Evolutionary conservation across 805 yeast genomes (phyloP).

Genomic region (Monosporozyma siamensis): DNA sequence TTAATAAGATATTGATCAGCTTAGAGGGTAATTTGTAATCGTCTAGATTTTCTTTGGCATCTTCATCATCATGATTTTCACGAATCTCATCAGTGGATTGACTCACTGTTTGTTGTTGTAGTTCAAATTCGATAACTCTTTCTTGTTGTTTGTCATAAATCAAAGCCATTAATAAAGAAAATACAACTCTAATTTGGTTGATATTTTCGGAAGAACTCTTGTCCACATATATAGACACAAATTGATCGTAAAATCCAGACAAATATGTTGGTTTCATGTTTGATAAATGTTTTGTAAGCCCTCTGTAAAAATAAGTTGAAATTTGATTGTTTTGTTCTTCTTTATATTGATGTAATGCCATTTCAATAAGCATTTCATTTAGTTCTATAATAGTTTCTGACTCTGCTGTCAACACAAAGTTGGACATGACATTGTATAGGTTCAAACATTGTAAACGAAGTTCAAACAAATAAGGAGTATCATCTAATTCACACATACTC

Average conservation of each 20-base stretch:
- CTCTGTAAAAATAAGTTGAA: slow-evolving; percentile 29
- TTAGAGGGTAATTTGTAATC: slow-evolving; percentile 24
- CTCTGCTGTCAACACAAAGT: slow-evolving; percentile 24
- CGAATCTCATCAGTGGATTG: slow-evolving; percentile 16
- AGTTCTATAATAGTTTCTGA: slow-evolving; percentile 31
- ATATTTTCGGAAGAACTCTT: slow-evolving; percentile 10
- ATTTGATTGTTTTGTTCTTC: slow-evolving; percentile 25
- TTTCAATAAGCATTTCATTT: slow-evolving; percentile 36
- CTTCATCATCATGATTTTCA: slow-evolving; percentile 13
- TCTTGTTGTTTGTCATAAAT: slow-evolving; percentile 46
- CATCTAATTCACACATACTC: slow-evolving; percentile 29
- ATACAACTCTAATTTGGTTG: slow-evolving; percentile 38
- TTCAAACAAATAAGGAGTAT: slow-evolving; percentile 30
- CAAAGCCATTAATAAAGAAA: slow-evolving; percentile 32
- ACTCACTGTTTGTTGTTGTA: slow-evolving; percentile 34
- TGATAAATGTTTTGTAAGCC: slow-evolving; percentile 28
- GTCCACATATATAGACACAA: slow-evolving; percentile 6
- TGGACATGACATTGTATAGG: slow-evolving; percentile 30
- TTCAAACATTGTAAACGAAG: slow-evolving; percentile 41
- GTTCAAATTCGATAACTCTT: slow-evolving; percentile 51
- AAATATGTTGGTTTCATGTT: slow-evolving; percentile 1
- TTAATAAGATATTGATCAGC: slow-evolving; percentile 31
- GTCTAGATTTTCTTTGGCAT: slow-evolving; percentile 8
- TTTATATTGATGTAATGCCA: slow-evolving; percentile 29
- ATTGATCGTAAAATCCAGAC: neutral